Evolutionary conservation across 106 monocot genomes (phyloP), one percentile per base, ranked within the genome.

Genomic region (Dendrobium officinale): DNA sequence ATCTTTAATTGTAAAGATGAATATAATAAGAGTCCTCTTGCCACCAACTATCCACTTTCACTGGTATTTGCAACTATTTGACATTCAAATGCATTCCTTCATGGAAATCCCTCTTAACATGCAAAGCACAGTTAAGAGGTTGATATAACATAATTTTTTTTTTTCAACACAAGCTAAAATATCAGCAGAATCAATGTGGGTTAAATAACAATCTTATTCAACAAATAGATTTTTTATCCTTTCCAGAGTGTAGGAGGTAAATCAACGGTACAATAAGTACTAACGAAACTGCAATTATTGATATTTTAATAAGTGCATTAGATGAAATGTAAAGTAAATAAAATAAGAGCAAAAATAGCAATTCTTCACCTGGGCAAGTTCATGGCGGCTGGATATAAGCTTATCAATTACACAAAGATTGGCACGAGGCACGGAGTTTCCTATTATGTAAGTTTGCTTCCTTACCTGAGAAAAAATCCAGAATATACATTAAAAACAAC

Each of bases 351-450:
- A 1, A 41, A 20, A 44, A 75, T 43, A 13, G 44, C 51, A 51
- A 13, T 13, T 51, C 51, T 42, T 66, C 85, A 97, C 97, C 94
- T 97, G 79, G 45, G 95, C 88, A 83, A 98, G 89, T 81, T 98
- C 88, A 87, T 92, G 86, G 37, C 95, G 98, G 81, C 84, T 83
- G 67, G 76, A 67, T 81, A 93, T 95, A 85, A 98, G 85, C 68
- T 86, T 86, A 67, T 93, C 78, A 61, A 98, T 85, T 48, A 98
- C 92, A 78, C 5, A 84, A 81, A 95, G 81, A 80, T 98, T 98
- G 74, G 89, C 89, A 80, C 47, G 81, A 58, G 98, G 98, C 4
- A 66, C 70, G 77, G 98, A 95, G 80, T 98, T 91, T 54, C 98
- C 98, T 15, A 44, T 87, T 78, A 92, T 87, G 40, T 91, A 98